Evolutionary conservation across 169 alveolate genomes (phyloP).

Genomic region (Plasmodium inui): DNA sequence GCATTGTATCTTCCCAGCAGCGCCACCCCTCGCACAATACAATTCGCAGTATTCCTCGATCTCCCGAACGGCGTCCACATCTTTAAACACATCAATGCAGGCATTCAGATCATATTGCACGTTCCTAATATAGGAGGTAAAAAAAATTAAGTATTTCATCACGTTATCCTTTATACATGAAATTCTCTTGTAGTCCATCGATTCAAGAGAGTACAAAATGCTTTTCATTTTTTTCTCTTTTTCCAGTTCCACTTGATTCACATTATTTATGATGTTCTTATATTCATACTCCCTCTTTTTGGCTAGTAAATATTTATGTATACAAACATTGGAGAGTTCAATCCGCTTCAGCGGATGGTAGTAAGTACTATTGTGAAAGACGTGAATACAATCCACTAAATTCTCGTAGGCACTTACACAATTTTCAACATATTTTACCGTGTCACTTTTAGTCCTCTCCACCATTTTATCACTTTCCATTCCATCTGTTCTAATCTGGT

Average conservation of each 20-base stretch:
- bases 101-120: conserved; percentile 50
- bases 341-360: conserved; percentile 60
- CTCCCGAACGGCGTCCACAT: conserved; percentile 29
- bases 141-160: conserved; percentile 68
- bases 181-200: conserved; percentile 62
- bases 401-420: conserved; percentile 45
- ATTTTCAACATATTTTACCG: conserved; percentile 30
- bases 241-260: conserved; percentile 34
- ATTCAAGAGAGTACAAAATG: conserved; percentile 52
- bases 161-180: conserved; percentile 58
- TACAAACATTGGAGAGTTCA: conserved; percentile 53
- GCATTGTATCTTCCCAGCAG: not conserved
- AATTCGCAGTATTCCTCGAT: conserved; percentile 41
- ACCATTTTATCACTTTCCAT: conserved; percentile 49
- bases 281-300: conserved; percentile 66
- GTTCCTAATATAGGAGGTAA: conserved; percentile 57
- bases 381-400: conserved; percentile 24
- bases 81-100: conserved; percentile 56
- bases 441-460: conserved; percentile 37
- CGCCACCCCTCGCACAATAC: not conserved
- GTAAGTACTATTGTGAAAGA: conserved; percentile 59
- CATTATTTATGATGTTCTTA: conserved; percentile 41
- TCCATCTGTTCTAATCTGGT: conserved; percentile 50
- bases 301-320: conserved; percentile 51
- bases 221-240: conserved; percentile 64